Percentiles rank a stretch among this genome's conserved stretches.
phyloP scores from a whole-genome alignment of 202 grass and related monocot genomes.

The Schoenoplectus triqueter region DNA sequence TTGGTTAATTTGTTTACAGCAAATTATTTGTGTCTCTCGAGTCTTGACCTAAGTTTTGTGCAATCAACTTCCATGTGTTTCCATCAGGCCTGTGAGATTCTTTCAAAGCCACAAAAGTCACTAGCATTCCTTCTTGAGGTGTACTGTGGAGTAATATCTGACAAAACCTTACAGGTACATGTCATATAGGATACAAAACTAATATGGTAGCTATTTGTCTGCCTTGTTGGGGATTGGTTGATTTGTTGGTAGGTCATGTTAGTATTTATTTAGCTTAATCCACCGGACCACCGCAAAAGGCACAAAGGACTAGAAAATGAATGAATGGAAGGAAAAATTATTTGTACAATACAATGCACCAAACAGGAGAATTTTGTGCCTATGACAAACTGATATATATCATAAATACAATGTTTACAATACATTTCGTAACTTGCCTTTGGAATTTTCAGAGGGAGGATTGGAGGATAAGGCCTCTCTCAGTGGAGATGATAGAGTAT shows the following conservation, averaged over 20 bases:
- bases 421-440: slow-evolving; percentile 1
- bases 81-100: slow-evolving; percentile 80
- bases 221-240: neutral
- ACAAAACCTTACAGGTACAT: slow-evolving; percentile 90
- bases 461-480: slow-evolving; percentile 87
- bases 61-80: slow-evolving; percentile 31
- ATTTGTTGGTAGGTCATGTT: neutral
- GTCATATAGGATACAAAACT: neutral
- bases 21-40: neutral
- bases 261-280: neutral
- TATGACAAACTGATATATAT: slow-evolving; percentile 11
- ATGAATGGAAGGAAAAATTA: neutral
- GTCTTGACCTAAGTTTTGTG: slow-evolving; percentile 4
- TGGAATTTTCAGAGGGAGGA: slow-evolving; percentile 77
- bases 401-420: neutral
- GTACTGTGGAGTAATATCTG: slow-evolving; percentile 84
- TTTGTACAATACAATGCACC: neutral
- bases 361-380: neutral
- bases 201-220: neutral
- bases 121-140: slow-evolving; percentile 92
- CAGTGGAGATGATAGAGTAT: slow-evolving; percentile 79
- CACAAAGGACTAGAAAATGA: neutral
- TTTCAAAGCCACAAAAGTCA: slow-evolving; percentile 93
- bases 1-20: slow-evolving; percentile 1
- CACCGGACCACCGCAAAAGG: neutral